These are phyloP conservation scores for Sarocladiaceae sp. DNA, from an alignment of 2,329 filamentous ascomycete species.

Conservation along the genomic window DNA sequence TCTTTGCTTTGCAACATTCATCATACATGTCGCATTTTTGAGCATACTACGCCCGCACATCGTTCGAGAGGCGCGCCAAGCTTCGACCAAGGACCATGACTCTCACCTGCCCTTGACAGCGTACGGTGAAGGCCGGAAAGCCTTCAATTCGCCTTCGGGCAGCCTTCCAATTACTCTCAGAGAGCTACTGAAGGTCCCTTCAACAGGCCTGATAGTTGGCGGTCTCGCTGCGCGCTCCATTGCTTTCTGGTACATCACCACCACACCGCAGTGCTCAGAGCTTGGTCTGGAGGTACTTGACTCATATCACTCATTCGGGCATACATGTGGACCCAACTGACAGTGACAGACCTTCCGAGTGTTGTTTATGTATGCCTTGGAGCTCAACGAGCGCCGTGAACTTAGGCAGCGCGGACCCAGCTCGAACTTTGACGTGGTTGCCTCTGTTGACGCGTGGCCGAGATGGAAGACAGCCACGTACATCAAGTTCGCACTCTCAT, in stretches of 20 bases:
- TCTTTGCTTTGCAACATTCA: not conserved
- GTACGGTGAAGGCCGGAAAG: not conserved
- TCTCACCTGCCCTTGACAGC: not conserved
- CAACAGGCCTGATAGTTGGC: not conserved
- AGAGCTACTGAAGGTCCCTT: not conserved
- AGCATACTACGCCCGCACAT: not conserved
- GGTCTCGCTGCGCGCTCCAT: not conserved
- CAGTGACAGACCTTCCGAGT: slow-evolving; percentile 3
- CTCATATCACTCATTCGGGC: too few relatives aligned
- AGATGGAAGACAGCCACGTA: slow-evolving; percentile 5
- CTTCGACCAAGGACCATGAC: not conserved
- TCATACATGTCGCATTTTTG: not conserved
- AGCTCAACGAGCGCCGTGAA: too few relatives aligned
- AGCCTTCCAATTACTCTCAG: not conserved
- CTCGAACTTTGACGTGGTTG: too few relatives aligned
- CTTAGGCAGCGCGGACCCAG: too few relatives aligned
- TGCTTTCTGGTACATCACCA: not conserved
- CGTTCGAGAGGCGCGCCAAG: not conserved
- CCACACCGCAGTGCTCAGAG: not conserved
- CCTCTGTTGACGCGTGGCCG: not conserved
- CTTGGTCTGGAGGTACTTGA: slow-evolving; percentile 4
- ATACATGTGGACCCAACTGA: too few relatives aligned
- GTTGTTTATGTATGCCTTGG: slow-evolving; percentile 1
- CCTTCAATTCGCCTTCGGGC: not conserved
- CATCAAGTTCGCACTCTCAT: slow-evolving; percentile 20